Base-by-base conservation (phyloP, 139 green algal species). In the Marvania coccoides region DNA sequence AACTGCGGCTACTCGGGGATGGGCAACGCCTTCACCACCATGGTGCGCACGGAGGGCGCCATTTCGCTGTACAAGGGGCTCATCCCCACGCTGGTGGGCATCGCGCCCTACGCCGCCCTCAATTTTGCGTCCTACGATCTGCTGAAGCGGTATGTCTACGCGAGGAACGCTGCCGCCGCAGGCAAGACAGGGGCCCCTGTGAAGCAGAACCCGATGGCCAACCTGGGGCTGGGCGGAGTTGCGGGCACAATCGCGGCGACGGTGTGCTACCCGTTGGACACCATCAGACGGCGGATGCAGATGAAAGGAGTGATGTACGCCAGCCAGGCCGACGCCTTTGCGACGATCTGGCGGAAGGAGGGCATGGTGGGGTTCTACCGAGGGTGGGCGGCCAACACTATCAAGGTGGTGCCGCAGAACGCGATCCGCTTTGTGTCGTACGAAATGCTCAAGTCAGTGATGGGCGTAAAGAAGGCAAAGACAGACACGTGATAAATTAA, bases 111-210 rank as follows among this genome's bases (percentile, higher is more conserved):
- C 64, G 87, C 92, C 1, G 92, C 92, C 8, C 65, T 96, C 55
- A 97, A 98, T 75, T 98, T 97, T 82, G 85, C 88, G 9, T 82
- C 78, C 0, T 98, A 97, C 55, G 92, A 98, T 80, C 58, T 94
- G 47, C 65, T 89, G 3, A 95, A 94, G 73, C 80, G 85, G 35
- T 57, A 62, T 38, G 46, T 87, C 2, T 95, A 95, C 71, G 70
- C 77, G 15, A 76, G 72, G 77, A 80, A 70, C 55, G 26, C 31
- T 24, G 3, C 9, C 3, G 5, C 13, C 28, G 29, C 14, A 15
- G 13, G 30, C n/a, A 33, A 47, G 53, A 7, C 12, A 6, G 51
- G 38, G 37, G 31, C 47, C 0, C 31, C 24, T 60, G 59, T 47
- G 54, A 47, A 63, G 46, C 85, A 94, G 64, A 81, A 76, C 45